Evolutionary conservation across 805 yeast species (phyloP).

Genomic region (Wickerhamiella nectarea): DNA sequence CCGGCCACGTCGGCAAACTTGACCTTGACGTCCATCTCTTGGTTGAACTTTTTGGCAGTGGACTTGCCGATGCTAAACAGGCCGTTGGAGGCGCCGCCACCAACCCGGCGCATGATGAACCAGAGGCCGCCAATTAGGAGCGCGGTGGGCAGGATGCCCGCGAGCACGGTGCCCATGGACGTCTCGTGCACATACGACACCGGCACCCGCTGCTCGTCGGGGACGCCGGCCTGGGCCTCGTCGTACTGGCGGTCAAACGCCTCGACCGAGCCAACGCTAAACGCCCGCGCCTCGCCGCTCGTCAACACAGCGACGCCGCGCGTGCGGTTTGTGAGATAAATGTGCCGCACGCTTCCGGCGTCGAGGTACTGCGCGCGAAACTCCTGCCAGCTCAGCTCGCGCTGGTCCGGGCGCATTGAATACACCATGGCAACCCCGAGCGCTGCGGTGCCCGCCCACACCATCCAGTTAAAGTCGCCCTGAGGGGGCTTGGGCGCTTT

Average conservation of each 20-base stretch:
- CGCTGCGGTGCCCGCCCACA: conserved; percentile 9
- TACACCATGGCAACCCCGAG: conserved; percentile 5
- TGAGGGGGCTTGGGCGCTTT: conserved; percentile 10
- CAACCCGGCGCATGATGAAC: conserved; percentile 60
- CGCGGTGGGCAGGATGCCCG: conserved; percentile 78
- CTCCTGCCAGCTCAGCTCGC: conserved; percentile 81
- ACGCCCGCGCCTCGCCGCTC: conserved; percentile 36
- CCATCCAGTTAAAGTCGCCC: background rate
- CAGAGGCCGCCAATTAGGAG: conserved; percentile 78
- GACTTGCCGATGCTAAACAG: conserved; percentile 76
- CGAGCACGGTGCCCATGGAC: conserved; percentile 43
- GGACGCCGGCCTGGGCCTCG: conserved; percentile 50
- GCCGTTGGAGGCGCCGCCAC: conserved; percentile 54
- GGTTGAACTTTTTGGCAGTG: conserved; percentile 81
- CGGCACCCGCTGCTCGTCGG: conserved; percentile 57
- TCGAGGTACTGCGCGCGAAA: conserved; percentile 63
- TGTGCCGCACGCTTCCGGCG: conserved; percentile 59
- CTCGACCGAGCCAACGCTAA: conserved; percentile 81
- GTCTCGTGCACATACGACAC: conserved; percentile 67
- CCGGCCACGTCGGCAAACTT: conserved; percentile 95
- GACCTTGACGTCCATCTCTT: conserved; percentile 78
- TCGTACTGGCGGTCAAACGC: conserved; percentile 69
- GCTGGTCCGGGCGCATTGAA: conserved; percentile 5
- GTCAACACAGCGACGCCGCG: conserved; percentile 55
- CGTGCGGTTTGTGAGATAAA: conserved; percentile 64